Evolutionary conservation across 2,329 filamentous ascomycete genomes (phyloP).

Genomic region (Ophiostoma pallidulum): DNA sequence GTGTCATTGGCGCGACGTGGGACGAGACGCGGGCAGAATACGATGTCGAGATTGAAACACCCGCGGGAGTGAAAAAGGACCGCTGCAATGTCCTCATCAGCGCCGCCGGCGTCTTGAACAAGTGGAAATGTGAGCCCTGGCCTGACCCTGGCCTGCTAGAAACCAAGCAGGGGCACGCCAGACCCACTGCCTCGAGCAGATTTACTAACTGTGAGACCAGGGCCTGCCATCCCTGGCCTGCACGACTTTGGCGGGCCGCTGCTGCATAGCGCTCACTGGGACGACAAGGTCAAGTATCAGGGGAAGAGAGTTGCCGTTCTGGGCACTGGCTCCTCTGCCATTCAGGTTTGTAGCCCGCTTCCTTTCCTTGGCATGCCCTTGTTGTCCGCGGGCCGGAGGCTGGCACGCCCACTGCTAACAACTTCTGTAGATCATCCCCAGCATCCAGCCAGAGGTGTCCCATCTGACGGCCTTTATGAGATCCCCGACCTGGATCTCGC

Average conservation of each 20-base stretch:
- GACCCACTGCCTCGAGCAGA: too few species aligned
- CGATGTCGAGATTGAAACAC: slow-evolving; percentile 25
- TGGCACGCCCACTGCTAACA: too few species aligned
- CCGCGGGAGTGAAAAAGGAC: slow-evolving; percentile 15
- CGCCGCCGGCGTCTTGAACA: slow-evolving; percentile 18
- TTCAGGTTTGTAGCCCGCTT: too few species aligned
- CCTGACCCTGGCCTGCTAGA: too few species aligned
- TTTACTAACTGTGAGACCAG: too few species aligned
- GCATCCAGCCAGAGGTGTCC: slow-evolving; percentile 14
- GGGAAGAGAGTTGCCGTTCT: slow-evolving; percentile 23
- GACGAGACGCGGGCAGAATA: slow-evolving; percentile 32
- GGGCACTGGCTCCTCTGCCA: slow-evolving; percentile 22
- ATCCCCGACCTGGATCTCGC: slow-evolving; percentile 14
- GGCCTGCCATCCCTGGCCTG: slow-evolving; percentile 25
- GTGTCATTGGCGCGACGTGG: slow-evolving; percentile 34
- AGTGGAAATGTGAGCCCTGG: too few species aligned
- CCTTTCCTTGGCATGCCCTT: too few species aligned
- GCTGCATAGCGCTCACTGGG: slow-evolving; percentile 24
- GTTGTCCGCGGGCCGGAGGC: too few species aligned
- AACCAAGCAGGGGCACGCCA: too few species aligned
- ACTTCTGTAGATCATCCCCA: slow-evolving; percentile 24
- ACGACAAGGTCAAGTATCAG: slow-evolving; percentile 17
- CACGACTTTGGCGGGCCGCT: slow-evolving; percentile 22
- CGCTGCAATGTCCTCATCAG: slow-evolving; percentile 16
- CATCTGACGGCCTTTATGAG: slow-evolving; percentile 14